Conservation (phyloP, 2,329 filamentous ascomycete species). For the Exophiala sp. region DNA sequence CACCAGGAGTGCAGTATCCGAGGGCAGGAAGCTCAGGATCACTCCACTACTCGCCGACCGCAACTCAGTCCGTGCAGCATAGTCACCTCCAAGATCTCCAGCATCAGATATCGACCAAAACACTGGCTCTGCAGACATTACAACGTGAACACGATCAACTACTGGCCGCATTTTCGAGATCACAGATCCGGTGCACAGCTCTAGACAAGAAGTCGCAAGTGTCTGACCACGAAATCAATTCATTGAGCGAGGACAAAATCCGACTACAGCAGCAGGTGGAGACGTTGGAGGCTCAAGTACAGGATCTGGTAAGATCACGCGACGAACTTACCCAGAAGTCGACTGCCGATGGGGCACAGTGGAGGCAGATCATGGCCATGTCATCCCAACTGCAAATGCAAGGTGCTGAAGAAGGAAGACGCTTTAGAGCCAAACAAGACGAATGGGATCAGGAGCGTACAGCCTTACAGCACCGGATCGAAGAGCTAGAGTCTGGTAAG, state of each 20-base stretch:
- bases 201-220: constrained; percentile 52
- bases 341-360: constrained; percentile 46
- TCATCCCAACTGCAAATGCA: constrained; percentile 45
- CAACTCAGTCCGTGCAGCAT: constrained; percentile 33
- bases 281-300: constrained; percentile 47
- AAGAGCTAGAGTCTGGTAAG: constrained; percentile 33
- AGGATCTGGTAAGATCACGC: constrained; percentile 47
- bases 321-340: constrained; percentile 46
- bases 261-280: constrained; percentile 47
- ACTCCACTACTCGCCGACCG: constrained; percentile 12
- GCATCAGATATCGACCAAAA: constrained; percentile 54
- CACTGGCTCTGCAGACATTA: constrained; percentile 50
- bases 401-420: constrained; percentile 41
- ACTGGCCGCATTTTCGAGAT: constrained; percentile 47
- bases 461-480: constrained; percentile 36
- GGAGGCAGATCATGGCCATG: constrained; percentile 51
- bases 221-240: constrained; percentile 52
- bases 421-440: constrained; percentile 40
- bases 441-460: constrained; percentile 35
- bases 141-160: constrained; percentile 54
- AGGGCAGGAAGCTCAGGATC: constrained; percentile 14
- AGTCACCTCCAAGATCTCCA: constrained; percentile 50
- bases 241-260: constrained; percentile 50
- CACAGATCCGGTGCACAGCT: constrained; percentile 46
- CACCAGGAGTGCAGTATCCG: constrained; percentile 23